These are phyloP conservation scores for Crithidia expoeki DNA, from an alignment of 208 protist genomes.

Conservation along the genomic window DNA sequence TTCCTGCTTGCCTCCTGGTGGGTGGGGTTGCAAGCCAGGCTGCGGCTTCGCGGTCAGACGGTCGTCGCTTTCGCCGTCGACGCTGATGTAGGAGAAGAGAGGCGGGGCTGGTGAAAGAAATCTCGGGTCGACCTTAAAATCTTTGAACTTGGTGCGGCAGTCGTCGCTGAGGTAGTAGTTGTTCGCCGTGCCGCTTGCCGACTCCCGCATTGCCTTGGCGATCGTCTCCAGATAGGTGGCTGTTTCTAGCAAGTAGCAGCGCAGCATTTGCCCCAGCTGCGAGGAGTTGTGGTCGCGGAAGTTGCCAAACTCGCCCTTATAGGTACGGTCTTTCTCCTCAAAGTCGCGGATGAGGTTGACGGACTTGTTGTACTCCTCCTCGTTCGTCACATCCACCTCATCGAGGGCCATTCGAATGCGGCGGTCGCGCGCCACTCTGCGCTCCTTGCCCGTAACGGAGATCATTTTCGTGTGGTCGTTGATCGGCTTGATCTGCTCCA, in stretches of 20 bases:
- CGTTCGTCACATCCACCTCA: slow-evolving; percentile 36
- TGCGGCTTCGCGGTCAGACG: slow-evolving; percentile 30
- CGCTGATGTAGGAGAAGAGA: slow-evolving; percentile 21
- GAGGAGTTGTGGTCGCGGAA: slow-evolving; percentile 48
- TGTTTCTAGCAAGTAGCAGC: slow-evolving; percentile 38
- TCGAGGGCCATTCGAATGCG: slow-evolving; percentile 35
- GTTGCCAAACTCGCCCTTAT: slow-evolving; percentile 48
- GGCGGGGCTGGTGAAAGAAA: slow-evolving; percentile 18
- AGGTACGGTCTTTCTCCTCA: slow-evolving; percentile 40
- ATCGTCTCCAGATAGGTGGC: slow-evolving; percentile 39
- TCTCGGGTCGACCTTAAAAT: slow-evolving; percentile 30
- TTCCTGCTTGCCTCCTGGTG: not conserved
- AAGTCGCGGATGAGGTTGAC: slow-evolving; percentile 35
- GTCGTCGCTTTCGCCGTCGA: slow-evolving; percentile 9
- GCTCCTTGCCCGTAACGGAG: slow-evolving; percentile 28
- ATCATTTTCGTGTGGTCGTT: slow-evolving; percentile 40
- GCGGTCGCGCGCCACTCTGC: slow-evolving; percentile 35
- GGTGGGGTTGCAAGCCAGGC: not conserved
- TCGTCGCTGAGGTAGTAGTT: slow-evolving; percentile 38
- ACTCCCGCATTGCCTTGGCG: slow-evolving; percentile 27
- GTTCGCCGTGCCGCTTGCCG: slow-evolving; percentile 16
- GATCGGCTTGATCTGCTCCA: slow-evolving; percentile 43
- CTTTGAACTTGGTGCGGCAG: slow-evolving; percentile 38
- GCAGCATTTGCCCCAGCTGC: slow-evolving; percentile 44
- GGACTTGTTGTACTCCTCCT: slow-evolving; percentile 39